Evolutionary conservation across 2,329 filamentous ascomycete species (phyloP), one percentile per base, ranked within the genome.

Genomic region (Rutstroemia sp.): DNA sequence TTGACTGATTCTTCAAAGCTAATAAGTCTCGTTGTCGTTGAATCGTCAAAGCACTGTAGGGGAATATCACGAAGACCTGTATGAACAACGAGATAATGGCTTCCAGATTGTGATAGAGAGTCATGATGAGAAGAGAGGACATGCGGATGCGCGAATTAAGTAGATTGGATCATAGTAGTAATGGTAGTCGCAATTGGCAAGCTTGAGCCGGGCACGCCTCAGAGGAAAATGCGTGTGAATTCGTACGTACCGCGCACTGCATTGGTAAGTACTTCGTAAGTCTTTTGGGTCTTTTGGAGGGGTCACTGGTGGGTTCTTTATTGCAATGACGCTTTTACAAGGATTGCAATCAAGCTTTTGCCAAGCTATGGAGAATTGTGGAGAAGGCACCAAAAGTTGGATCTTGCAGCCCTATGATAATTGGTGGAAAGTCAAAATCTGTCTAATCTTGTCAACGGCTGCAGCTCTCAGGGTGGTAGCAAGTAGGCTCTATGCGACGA

Each of bases 1-100:
- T 57, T 14, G 34, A 53, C 18, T 16, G 54, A 14, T 18, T 30
- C 18, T 39, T 30, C 23, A 18, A 42, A 10, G 42, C 39, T 12
- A 41, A 48, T n/a, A 58, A 41, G 19, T 54, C 45, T 55, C 50
- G 58, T 30, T 67, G 64, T 39, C 68, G 62, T 10, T 55, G 62
- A 4, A 65, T 66, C 6, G 67, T 69, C 23, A 68, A 54, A 5
- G 68, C 66, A 56, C 62, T 66, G 23, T 66, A 64, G 3, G 69
- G 69, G 30, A 71, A 66, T 23, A 67, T 63, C 39, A 71, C 57
- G 30, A 69, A 66, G 18, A 65, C 46, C 56, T 71, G 69, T 45
- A 68, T 65, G 18, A 68, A 54, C 12, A 64, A 52, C 8, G 48
- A 46, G n/a, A 64, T 16, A 5, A 63, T 49, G 8, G 58, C 58